These are phyloP conservation scores for Nicotiana knightiana DNA, from an alignment of 257 asterid genomes.

Conservation along the genomic window DNA sequence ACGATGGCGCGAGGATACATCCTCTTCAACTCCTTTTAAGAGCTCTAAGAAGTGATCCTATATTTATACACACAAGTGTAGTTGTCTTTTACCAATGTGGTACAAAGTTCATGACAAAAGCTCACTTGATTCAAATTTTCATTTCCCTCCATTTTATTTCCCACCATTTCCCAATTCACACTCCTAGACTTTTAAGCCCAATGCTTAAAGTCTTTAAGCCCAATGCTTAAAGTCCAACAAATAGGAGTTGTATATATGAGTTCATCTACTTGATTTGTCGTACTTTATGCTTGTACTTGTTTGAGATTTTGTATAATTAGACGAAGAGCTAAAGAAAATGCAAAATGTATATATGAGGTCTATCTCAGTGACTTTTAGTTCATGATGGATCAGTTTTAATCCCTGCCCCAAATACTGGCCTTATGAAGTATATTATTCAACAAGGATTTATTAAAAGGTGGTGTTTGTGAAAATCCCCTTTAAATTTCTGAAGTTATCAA, in stretches of 20 bases:
- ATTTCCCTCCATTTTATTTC: too few species aligned
- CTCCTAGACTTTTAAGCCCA: too few species aligned
- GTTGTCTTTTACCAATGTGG: too few species aligned
- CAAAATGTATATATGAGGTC: neutral
- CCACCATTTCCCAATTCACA: too few species aligned
- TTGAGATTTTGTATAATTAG: neutral
- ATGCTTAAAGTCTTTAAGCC: too few species aligned
- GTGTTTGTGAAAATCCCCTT: neutral
- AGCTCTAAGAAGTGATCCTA: too few species aligned
- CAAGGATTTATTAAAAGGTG: neutral
- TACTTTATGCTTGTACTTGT: constrained; percentile 1
- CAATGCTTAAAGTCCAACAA: too few species aligned
- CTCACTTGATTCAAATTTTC: too few species aligned
- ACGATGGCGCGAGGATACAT: too few species aligned
- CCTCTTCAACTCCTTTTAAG: too few species aligned
- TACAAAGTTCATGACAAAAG: too few species aligned
- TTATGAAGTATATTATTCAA: neutral
- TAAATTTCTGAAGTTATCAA: neutral
- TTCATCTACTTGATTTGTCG: neutral
- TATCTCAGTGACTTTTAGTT: neutral
- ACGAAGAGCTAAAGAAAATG: neutral
- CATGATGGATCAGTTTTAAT: neutral
- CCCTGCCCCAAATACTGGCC: neutral
- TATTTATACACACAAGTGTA: too few species aligned
- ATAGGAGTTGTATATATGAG: neutral